Evolutionary conservation across 139 green algal genomes (phyloP).

Genomic region (Ettlia oleoabundans): DNA sequence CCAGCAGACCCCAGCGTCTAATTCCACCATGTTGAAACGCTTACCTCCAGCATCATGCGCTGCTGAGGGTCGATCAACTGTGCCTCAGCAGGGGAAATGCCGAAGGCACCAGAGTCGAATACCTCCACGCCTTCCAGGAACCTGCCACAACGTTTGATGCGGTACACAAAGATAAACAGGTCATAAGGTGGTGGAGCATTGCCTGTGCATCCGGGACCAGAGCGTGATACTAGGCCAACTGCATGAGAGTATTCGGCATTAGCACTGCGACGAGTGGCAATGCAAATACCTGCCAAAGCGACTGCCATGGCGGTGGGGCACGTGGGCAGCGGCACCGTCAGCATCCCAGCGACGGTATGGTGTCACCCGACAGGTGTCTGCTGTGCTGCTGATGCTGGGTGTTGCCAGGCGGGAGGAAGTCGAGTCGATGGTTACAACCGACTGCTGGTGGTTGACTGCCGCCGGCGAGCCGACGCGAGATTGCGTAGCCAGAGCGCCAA

Average conservation of each 20-base stretch:
- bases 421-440: constrained; percentile 19
- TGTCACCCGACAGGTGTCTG: not conserved
- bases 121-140: constrained; percentile 56
- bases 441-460: not conserved
- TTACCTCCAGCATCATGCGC: constrained; percentile 74
- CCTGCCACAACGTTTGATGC: constrained; percentile 50
- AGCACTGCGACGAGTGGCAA: not conserved
- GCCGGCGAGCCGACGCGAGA: not conserved
- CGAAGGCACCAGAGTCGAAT: constrained; percentile 82
- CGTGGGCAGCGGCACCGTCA: constrained; percentile 14
- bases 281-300: constrained; percentile 34
- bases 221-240: no score
- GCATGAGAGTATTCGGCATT: no score
- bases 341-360: constrained; percentile 62
- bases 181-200: no score
- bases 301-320: constrained; percentile 33
- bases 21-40: no score
- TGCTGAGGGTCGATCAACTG: constrained; percentile 81
- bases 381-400: not conserved
- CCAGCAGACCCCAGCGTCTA: not conserved
- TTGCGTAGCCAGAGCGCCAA: no score
- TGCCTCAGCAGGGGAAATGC: constrained; percentile 64
- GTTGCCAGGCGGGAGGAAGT: constrained; percentile 18
- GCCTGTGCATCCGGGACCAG: no score
- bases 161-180: not conserved